Base-by-base conservation (phyloP, 2,329 filamentous ascomycete species). In the Ilyonectria sp. region DNA sequence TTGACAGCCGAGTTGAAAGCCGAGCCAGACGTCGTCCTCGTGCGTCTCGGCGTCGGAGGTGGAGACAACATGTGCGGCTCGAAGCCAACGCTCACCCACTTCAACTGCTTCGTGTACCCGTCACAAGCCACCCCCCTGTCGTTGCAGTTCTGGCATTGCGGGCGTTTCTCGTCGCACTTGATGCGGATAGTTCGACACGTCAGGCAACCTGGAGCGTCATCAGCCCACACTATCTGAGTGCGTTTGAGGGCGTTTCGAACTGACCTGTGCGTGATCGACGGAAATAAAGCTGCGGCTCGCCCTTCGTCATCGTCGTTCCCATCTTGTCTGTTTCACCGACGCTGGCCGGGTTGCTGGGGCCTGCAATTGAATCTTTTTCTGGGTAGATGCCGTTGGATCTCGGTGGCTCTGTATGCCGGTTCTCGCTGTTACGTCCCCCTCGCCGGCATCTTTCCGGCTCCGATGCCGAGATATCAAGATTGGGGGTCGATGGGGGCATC, bases 131-230 rank as follows among this genome's bases (percentile, higher is more conserved):
- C 40, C 40, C 40, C 40, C 40, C 40, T 43, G 40, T 43, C 40
- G 40, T 43, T 17, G 15, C 40, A 43, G 17, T 43, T 43, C 15
- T 43, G 40, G 40, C 40, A 43, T 17, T 43, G 40, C 40, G 40
- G 40, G 40, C 40, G 40, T 43, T 43, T 43, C 40, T 43, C 40
- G 40, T 43, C 40, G 40, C 40, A 43, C 40, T 43, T 43, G 40
- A 43, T n/a, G 40, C 40, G 40, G 40, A 43, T 43, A 43, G 40
- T 17, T 43, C 40, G 40, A 43, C 40, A 43, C 17, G 40, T 43
- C 40, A 43, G 40, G 40, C 40, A 43, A n/a, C 40, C 40, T 43
- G 40, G 17, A 17, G n/a, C 8, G 40, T 19, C 17, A 43, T 43
- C 40, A 43, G 40, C 40, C 40, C 40, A 43, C 40, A 40, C 19